Percentiles rank a stretch among this genome's conserved stretches.
phyloP scores from a whole-genome alignment of 371 early-diverging fungal species.

The Globomyces sp. region DNA sequence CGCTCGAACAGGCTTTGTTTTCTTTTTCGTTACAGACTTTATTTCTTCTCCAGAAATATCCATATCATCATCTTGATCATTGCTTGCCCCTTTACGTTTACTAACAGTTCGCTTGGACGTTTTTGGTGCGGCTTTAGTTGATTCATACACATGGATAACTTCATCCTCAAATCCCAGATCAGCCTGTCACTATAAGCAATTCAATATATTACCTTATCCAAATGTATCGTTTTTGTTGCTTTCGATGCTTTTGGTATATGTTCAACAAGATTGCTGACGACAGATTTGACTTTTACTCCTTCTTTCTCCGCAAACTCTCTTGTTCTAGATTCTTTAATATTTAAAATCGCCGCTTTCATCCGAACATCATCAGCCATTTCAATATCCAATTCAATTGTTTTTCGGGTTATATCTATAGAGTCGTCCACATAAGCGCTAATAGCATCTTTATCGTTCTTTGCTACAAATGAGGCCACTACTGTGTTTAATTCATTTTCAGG shows the following conservation, averaged over 20 bases:
- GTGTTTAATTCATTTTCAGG: slow-evolving; percentile 78
- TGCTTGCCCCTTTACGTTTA: background rate
- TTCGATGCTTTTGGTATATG: background rate
- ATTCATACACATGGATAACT: background rate
- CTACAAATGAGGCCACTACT: slow-evolving; percentile 75
- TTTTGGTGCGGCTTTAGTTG: background rate
- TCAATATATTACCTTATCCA: background rate
- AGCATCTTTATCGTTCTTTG: slow-evolving; percentile 86
- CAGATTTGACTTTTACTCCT: background rate
- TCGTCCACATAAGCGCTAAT: slow-evolving; percentile 50
- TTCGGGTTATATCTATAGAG: background rate
- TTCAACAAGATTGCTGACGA: background rate
- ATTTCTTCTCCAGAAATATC: slow-evolving; percentile 1
- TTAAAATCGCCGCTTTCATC: background rate
- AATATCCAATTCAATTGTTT: background rate
- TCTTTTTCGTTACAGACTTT: background rate
- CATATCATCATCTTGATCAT: background rate
- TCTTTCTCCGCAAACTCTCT: background rate
- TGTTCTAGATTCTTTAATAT: background rate
- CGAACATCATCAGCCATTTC: background rate
- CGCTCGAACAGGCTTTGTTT: background rate
- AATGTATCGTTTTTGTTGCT: background rate
- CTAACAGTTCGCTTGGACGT: background rate
- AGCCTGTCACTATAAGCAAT: background rate
- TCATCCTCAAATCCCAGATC: slow-evolving; percentile 1